Evolutionary conservation across 306 rosid genomes (phyloP), one percentile per base, ranked within the genome.

Genomic region (Acacia crassicarpa): DNA sequence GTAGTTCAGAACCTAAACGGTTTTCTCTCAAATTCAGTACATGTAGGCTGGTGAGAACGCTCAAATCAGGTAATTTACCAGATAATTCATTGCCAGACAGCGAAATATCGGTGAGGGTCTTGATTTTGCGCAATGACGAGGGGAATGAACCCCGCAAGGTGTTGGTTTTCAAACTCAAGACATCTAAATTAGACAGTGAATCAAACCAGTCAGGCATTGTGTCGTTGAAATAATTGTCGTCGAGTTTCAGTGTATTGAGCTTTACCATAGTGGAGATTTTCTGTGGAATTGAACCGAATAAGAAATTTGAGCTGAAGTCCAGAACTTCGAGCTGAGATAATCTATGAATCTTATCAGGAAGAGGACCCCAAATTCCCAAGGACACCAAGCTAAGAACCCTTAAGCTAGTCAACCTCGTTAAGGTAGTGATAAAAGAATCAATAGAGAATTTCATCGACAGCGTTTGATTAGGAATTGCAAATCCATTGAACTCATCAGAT

Each of bases 321-420:
- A 94, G 67, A 82, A 87, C 81, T 84, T 92, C 90, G 81, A 94
- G 94, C 38, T 86, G 85, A 80, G 93, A 83, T 30, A 91, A 84
- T 76, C 89, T 54, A 53, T 87, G 98, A 91, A 94, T 88, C 83
- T 87, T 89, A 56, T 92, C 93, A 53, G 98, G 88, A 51, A 94
- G 85, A 67, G 84, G 89, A 15, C 98, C 98, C 98, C 98, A 94
- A 79, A 94, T 85, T 49, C 98, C 98, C 89, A 94, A 74, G 69
- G 89, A 94, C 84, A 90, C 96, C 78, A 94, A 84, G 82, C 88
- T 90, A 68, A 94, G 97, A 87, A 94, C 92, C 87, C 88, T 91
- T 83, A 94, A 87, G 80, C 87, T 86, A 58, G 91, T 84, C 72
- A 94, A 70, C 84, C 89, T 90, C 58, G 98, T 65, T 85, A 91